Conservation (phyloP, 1,284 basidiomycete species). For the Boletus subluridellus region DNA sequence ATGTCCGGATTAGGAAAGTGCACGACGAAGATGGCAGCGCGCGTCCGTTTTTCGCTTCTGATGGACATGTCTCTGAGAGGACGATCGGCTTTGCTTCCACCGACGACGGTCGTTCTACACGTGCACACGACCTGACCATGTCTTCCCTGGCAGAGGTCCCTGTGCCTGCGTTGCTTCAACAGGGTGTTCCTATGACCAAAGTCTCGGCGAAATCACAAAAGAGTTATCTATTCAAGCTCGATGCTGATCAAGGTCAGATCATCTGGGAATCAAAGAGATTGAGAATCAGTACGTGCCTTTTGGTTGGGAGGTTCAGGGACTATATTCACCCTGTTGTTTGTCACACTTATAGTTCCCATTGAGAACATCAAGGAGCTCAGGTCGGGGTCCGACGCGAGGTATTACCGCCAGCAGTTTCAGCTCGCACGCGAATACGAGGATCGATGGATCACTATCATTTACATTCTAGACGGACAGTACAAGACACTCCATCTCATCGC, state of each 20-base stretch:
- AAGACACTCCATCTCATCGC: slow-evolving; percentile 92
- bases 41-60: background rate
- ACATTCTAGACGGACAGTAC: slow-evolving; percentile 75
- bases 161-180: slow-evolving; percentile 52
- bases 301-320: background rate
- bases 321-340: background rate
- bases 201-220: slow-evolving; percentile 84
- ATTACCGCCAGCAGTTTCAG: slow-evolving; percentile 77
- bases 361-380: slow-evolving; percentile 92
- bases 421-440: slow-evolving; percentile 58
- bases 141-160: slow-evolving; percentile 36
- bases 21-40: background rate
- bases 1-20: slow-evolving; percentile 24
- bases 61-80: background rate
- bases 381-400: slow-evolving; percentile 69
- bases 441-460: slow-evolving; percentile 77
- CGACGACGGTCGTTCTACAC: background rate
- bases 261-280: slow-evolving; percentile 80
- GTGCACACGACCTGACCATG: slow-evolving; percentile 10
- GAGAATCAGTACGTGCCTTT: slow-evolving; percentile 60
- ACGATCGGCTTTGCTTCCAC: background rate
- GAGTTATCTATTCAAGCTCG: slow-evolving; percentile 69
- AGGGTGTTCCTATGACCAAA: slow-evolving; percentile 79
- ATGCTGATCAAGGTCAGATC: slow-evolving; percentile 78
- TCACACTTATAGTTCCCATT: slow-evolving; percentile 63